phyloP scores from a whole-genome alignment of 768 basidiomycete species.

The Panaeolus papilionaceus region DNA sequence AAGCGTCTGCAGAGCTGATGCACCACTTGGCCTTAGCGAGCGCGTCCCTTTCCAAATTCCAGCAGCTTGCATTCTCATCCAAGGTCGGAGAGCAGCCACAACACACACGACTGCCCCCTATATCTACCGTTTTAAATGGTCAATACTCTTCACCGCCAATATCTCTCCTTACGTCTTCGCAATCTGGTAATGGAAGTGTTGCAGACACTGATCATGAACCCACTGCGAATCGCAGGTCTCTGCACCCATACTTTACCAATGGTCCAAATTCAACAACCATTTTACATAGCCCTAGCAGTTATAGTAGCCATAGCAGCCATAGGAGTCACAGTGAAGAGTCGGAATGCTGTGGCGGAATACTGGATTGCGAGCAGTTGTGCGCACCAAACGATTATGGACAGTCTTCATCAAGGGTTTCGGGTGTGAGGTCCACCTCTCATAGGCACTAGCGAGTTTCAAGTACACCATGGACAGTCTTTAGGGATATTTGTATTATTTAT shows the following conservation, averaged over 20 bases:
- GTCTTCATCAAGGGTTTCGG: constrained; percentile 31
- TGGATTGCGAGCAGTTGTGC: constrained; percentile 52
- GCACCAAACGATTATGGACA: constrained; percentile 39
- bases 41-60: constrained; percentile 59
- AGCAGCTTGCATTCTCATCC: constrained; percentile 46
- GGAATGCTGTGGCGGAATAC: constrained; percentile 57
- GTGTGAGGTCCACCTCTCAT: constrained; percentile 34
- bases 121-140: constrained; percentile 2
- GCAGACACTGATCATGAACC: not conserved
- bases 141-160: not conserved
- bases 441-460: not conserved
- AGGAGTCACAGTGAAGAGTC: constrained; percentile 22
- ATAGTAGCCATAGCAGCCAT: constrained; percentile 20
- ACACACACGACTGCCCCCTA: constrained; percentile 1
- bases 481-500: not conserved
- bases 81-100: not conserved
- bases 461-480: not conserved
- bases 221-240: not conserved
- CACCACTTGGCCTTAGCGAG: constrained; percentile 52
- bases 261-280: constrained; percentile 17
- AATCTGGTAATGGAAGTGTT: not conserved
- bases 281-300: constrained; percentile 20
- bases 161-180: not conserved
- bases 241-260: constrained; percentile 3
- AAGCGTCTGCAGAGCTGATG: constrained; percentile 58